Percentiles rank a stretch among this genome's conserved stretches.
Evolutionary conservation across 1,139 yeast genomes (phyloP).

Genomic region (Meyerozyma athensensis): DNA sequence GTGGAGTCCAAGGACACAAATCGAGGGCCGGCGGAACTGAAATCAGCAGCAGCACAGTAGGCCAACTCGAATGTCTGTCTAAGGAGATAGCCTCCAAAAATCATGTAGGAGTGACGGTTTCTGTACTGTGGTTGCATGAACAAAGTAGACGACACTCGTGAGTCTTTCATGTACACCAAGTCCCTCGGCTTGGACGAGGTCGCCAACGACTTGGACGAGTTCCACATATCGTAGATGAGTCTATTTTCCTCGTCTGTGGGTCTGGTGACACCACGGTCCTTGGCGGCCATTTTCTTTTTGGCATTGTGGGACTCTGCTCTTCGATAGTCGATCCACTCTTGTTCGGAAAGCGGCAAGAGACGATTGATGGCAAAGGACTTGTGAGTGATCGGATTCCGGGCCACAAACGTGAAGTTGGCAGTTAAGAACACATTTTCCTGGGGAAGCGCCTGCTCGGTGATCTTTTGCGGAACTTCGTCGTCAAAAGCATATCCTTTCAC

Average conservation of each 20-base stretch:
- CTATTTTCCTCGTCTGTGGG: constrained; percentile 73
- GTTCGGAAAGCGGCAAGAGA: constrained; percentile 65
- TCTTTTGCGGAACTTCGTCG: constrained; percentile 37
- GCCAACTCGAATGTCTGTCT: constrained; percentile 92
- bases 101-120: constrained; percentile 90
- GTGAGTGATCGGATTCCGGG: constrained; percentile 86
- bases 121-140: constrained; percentile 97
- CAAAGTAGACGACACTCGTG: constrained; percentile 65
- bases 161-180: constrained; percentile 64
- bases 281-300: constrained; percentile 74
- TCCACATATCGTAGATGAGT: constrained; percentile 76
- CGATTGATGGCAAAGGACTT: constrained; percentile 81
- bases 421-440: constrained; percentile 56
- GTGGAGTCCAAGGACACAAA: constrained; percentile 88
- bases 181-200: constrained; percentile 35
- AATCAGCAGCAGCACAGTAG: constrained; percentile 86
- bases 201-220: constrained; percentile 46
- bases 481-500: constrained; percentile 81
- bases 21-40: constrained; percentile 77
- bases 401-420: constrained; percentile 93
- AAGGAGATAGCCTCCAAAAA: constrained; percentile 87
- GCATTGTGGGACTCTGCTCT: constrained; percentile 89
- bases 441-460: constrained; percentile 47
- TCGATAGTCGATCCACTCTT: constrained; percentile 77
- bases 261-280: constrained; percentile 53